A percentile compares a stretch with the other conserved stretches of the same genome.
phyloP scores from a whole-genome alignment of 768 basidiomycete species.

The Favolaschia claudopus region DNA sequence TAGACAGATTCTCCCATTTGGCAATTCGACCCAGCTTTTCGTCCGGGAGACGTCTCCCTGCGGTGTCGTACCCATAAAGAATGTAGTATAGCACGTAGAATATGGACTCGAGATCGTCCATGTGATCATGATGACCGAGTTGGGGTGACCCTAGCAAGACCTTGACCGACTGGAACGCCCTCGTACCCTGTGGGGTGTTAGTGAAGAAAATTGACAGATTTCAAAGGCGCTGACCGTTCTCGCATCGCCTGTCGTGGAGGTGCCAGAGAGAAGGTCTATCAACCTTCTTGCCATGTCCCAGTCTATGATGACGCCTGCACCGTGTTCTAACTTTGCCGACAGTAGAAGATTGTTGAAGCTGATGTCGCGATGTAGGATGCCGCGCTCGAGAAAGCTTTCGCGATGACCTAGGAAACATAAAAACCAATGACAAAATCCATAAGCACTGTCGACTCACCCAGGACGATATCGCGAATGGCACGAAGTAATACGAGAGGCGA shows the following conservation, averaged over 20 bases:
- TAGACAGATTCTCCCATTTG: no score
- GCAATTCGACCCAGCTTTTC: no score
- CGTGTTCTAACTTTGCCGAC: not conserved
- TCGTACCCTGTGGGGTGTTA: not conserved
- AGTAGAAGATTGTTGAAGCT: constrained; percentile 34
- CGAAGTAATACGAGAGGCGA: constrained; percentile 16
- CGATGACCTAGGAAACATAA: constrained; percentile 24
- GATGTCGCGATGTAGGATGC: constrained; percentile 37
- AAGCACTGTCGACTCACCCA: constrained; percentile 15
- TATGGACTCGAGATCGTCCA: not conserved
- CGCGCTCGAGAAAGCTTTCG: constrained; percentile 11
- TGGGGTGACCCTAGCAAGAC: not conserved
- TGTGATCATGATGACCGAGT: not conserved
- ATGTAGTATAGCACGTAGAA: not conserved
- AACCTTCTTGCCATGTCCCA: constrained; percentile 9
- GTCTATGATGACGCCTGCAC: not conserved
- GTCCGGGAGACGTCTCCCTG: no score
- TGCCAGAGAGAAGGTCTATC: not conserved
- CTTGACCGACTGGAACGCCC: not conserved
- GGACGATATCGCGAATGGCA: constrained; percentile 26
- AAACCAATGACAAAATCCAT: not conserved
- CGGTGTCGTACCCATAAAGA: not conserved
- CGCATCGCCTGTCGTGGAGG: not conserved
- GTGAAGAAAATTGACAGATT: no score
- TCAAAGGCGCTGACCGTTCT: not conserved